Evolutionary conservation across 2,329 filamentous ascomycete species (phyloP), one percentile per base, ranked within the genome.

Genomic region (Akanthomyces lecanii): DNA sequence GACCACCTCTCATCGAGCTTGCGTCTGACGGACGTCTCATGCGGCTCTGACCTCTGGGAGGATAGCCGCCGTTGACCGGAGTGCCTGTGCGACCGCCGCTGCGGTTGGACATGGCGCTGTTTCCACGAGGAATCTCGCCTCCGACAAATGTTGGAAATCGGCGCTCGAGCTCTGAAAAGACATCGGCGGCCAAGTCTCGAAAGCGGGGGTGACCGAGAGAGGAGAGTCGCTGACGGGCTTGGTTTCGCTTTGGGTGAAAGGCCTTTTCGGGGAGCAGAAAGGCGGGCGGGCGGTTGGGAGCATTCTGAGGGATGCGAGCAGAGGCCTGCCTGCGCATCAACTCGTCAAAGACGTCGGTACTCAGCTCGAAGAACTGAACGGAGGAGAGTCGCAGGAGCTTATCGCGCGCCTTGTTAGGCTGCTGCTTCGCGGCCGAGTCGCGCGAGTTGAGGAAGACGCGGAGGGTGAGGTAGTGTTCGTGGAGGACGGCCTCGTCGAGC

Each of bases 271-370:
- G 91, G 28, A 91, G 79, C 6, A 99, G 84, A 72, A 87, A 96
- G 14, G 85, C 79, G 2, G 92, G 91, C n/a, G 84, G 82, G 4
- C 77, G 75, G 66, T 78, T 81, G 54, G 81, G 80, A 28, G 80
- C 79, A 68, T 81, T 83, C 25, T 82, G 79, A 18, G 81, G 79
- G 61, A 79, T 78, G 65, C 85, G 78, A 61, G 82, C 82, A 58
- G 82, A 82, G 67, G 90, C 85, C 75, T 98, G 93, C 67, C 95
- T 87, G 64, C 95, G 89, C 68, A 96, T 82, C 67, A 98, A 82
- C 78, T 99, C 95, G 76, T 99, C 95, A 77, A 90, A 98, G 47
- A 99, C 94, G 77, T 99, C 95, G 63, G 94, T 98, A 77, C 93
- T 97, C 66, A 99, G 84, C 78, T 99, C 95, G 76, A 96, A 92